phyloP scores from a whole-genome alignment of 2,329 filamentous ascomycete species.

The Zymoseptoria ardabiliae region DNA sequence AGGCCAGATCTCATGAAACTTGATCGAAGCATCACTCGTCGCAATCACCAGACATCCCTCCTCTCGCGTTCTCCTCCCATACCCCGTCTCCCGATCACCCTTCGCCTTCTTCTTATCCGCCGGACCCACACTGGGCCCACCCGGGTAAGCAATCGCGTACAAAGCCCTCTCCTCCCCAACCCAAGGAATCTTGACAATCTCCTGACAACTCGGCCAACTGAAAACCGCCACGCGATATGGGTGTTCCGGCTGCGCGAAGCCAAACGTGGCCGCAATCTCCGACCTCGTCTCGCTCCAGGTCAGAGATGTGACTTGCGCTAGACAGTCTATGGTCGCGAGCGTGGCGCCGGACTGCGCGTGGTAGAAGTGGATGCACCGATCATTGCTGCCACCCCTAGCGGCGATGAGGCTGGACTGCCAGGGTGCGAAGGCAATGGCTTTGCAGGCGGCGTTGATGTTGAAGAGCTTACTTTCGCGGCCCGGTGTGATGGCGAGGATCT shows the following conservation, averaged over 20 bases:
- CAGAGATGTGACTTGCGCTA: slow-evolving; percentile 85
- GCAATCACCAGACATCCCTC: slow-evolving; percentile 88
- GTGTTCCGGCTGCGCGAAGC: slow-evolving; percentile 86
- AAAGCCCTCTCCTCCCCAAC: slow-evolving; percentile 70
- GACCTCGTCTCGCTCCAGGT: slow-evolving; percentile 68
- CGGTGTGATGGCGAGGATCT: slow-evolving; percentile 23
- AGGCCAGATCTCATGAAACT: slow-evolving; percentile 89
- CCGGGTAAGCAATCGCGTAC: slow-evolving; percentile 80
- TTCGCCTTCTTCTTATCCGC: neutral
- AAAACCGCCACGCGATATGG: slow-evolving; percentile 85
- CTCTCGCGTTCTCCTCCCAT: slow-evolving; percentile 51
- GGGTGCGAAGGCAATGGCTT: slow-evolving; percentile 93
- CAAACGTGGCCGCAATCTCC: slow-evolving; percentile 90
- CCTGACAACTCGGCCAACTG: slow-evolving; percentile 84
- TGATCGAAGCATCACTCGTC: slow-evolving; percentile 83
- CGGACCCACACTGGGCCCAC: slow-evolving; percentile 42
- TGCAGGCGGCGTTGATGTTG: slow-evolving; percentile 79
- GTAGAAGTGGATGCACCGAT: slow-evolving; percentile 94
- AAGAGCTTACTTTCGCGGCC: slow-evolving; percentile 60
- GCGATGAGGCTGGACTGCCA: slow-evolving; percentile 85
- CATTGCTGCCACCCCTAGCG: slow-evolving; percentile 86
- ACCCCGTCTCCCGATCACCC: slow-evolving; percentile 39
- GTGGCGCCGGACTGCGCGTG: slow-evolving; percentile 76
- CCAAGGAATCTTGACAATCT: slow-evolving; percentile 81
- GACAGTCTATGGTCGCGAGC: slow-evolving; percentile 84